Conservation (phyloP, 1,139 yeast species). For the Geotrichum reessii region DNA sequence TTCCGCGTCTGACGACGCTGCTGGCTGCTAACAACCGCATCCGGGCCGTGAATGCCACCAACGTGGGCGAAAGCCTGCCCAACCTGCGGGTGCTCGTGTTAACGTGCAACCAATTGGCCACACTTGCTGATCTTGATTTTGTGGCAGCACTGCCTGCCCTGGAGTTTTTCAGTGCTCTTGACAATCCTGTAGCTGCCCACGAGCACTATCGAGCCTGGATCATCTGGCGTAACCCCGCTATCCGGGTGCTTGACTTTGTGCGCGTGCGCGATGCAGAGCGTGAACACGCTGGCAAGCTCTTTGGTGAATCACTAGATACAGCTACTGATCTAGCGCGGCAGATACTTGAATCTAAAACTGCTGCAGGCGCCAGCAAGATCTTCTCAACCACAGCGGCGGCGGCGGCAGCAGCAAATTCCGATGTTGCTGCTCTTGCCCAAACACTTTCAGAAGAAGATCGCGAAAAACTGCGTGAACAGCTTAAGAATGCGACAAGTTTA, state of each 20-base stretch:
- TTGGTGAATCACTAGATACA: constrained; percentile 39
- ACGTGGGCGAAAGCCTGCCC: constrained; percentile 39
- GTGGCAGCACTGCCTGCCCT: constrained; percentile 40
- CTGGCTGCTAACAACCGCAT: constrained; percentile 58
- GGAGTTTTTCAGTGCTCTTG: constrained; percentile 47
- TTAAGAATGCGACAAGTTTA: constrained; percentile 59
- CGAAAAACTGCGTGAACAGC: constrained; percentile 45
- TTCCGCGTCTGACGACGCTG: constrained; percentile 45
- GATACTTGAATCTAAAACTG: constrained; percentile 27
- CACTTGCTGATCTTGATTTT: constrained; percentile 40
- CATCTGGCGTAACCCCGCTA: constrained; percentile 57
- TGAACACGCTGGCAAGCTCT: constrained; percentile 39
- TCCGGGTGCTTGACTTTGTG: constrained; percentile 61
- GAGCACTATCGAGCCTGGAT: constrained; percentile 55
- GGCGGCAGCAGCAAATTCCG: constrained; percentile 11
- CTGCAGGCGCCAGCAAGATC: not conserved
- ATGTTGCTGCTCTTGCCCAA: constrained; percentile 22
- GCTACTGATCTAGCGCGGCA: constrained; percentile 35
- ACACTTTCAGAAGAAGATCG: constrained; percentile 54
- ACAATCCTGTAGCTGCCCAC: constrained; percentile 55
- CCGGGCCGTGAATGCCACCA: constrained; percentile 35
- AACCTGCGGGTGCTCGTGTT: constrained; percentile 48
- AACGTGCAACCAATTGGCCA: constrained; percentile 46
- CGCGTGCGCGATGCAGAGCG: constrained; percentile 57
- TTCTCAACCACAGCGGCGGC: not conserved